phyloP scores from a whole-genome alignment of 2,329 filamentous ascomycete genomes.

The Cladosporium oxysporum region DNA sequence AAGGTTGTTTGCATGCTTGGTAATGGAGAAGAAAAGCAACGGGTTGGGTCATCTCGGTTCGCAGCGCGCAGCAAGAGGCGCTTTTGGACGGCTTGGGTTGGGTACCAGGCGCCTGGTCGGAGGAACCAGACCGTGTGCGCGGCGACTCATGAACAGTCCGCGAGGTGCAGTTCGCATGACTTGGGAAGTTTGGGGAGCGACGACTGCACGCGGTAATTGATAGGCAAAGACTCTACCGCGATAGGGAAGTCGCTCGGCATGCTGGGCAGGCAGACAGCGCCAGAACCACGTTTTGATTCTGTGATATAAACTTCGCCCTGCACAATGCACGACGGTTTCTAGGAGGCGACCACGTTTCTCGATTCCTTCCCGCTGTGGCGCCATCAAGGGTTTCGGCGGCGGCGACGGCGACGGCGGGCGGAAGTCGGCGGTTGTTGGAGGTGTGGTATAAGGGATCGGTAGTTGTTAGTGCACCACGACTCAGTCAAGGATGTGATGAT shows the following conservation, averaged over 20 bases:
- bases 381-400: conserved; percentile 14
- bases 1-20: conserved; percentile 3
- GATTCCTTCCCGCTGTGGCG: conserved; percentile 19
- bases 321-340: conserved; percentile 18
- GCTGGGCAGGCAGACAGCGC: conserved; percentile 1
- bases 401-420: not conserved
- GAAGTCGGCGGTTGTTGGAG: not conserved
- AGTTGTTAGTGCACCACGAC: not conserved
- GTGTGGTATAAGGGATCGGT: not conserved
- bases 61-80: conserved; percentile 9
- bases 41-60: conserved; percentile 11
- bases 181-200: not conserved
- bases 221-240: not conserved
- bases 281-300: conserved; percentile 12
- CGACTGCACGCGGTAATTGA: not conserved
- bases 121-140: not conserved
- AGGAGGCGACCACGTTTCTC: conserved; percentile 18
- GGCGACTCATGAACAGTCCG: conserved; percentile 6
- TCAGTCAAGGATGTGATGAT: conserved; percentile 6
- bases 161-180: conserved; percentile 1
- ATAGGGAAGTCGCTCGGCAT: not conserved
- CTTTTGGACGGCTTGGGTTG: not conserved
- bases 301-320: conserved; percentile 18
- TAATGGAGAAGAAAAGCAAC: not conserved
- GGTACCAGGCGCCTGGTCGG: conserved; percentile 13